Conservation (phyloP, 2,329 filamentous ascomycete species). For the Tolypocladium inflatum region DNA sequence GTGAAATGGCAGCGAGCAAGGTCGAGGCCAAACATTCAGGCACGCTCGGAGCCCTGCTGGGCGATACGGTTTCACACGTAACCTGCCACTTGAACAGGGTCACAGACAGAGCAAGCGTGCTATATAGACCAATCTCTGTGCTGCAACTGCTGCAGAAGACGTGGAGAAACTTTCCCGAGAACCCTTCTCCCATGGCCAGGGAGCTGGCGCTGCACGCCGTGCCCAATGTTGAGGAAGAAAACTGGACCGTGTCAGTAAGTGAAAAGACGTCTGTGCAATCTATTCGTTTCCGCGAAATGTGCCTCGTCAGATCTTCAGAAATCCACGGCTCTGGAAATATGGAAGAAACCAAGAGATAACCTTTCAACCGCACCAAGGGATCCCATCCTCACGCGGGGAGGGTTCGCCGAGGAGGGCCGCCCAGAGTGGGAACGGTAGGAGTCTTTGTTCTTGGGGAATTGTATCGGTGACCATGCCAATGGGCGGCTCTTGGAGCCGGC, state of each 20-base stretch:
- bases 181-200: slow-evolving; percentile 14
- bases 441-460: slow-evolving; percentile 51
- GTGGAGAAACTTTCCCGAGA: slow-evolving; percentile 21
- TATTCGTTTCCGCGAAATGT: slow-evolving; percentile 22
- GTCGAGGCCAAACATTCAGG: slow-evolving; percentile 43
- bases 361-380: slow-evolving; percentile 19
- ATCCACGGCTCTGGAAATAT: slow-evolving; percentile 38
- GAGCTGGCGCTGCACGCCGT: slow-evolving; percentile 19
- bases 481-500: slow-evolving; percentile 31
- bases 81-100: slow-evolving; percentile 51
- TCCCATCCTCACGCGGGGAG: slow-evolving; percentile 34
- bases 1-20: slow-evolving; percentile 41
- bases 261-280: not conserved
- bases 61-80: slow-evolving; percentile 22
- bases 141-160: slow-evolving; percentile 37
- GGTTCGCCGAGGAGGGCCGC: slow-evolving; percentile 16
- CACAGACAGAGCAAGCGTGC: slow-evolving; percentile 32
- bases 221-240: slow-evolving; percentile 22
- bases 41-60: slow-evolving; percentile 24
- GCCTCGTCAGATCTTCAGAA: slow-evolving; percentile 40
- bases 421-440: slow-evolving; percentile 13
- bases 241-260: slow-evolving; percentile 23
- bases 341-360: slow-evolving; percentile 33
- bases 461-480: slow-evolving; percentile 59
- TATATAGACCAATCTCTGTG: slow-evolving; percentile 37